These are phyloP conservation scores for Chloranthus sessilifolius DNA, from an alignment of 164 flowering plant species.

Conservation along the genomic window DNA sequence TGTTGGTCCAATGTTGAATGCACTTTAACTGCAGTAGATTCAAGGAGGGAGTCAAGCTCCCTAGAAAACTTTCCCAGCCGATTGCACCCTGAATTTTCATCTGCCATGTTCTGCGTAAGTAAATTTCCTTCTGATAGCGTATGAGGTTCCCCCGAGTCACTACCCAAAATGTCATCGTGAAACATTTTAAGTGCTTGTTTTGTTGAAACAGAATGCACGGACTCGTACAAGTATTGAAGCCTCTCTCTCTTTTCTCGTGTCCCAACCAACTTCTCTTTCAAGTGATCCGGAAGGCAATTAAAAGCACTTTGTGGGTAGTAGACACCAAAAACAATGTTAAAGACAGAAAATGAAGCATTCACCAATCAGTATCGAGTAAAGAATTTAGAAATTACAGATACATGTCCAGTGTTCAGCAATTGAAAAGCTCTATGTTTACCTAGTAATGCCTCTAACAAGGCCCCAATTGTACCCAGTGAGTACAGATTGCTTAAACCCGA, in stretches of 20 bases:
- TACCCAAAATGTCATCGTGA: conserved; percentile 28
- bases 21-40: conserved; percentile 37
- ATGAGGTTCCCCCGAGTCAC: conserved; percentile 18
- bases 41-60: conserved; percentile 40
- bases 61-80: conserved; percentile 27
- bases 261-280: conserved; percentile 46
- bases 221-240: conserved; percentile 41
- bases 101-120: background rate
- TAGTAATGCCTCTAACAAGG: conserved; percentile 68
- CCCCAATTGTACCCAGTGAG: conserved; percentile 68
- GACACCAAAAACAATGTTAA: conserved; percentile 1
- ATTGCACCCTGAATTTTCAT: conserved; percentile 21
- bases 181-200: conserved; percentile 48
- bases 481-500: conserved; percentile 73
- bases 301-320: conserved; percentile 39
- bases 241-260: conserved; percentile 34
- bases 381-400: background rate
- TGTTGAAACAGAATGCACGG: conserved; percentile 48
- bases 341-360: background rate
- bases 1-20: conserved; percentile 13
- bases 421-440: conserved; percentile 34
- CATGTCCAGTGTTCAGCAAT: background rate
- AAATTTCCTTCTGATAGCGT: conserved; percentile 12
- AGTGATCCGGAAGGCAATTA: conserved; percentile 52
- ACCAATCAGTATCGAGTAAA: background rate